Conservation (phyloP, 257 asterid species). For the Linaria vulgaris region DNA sequence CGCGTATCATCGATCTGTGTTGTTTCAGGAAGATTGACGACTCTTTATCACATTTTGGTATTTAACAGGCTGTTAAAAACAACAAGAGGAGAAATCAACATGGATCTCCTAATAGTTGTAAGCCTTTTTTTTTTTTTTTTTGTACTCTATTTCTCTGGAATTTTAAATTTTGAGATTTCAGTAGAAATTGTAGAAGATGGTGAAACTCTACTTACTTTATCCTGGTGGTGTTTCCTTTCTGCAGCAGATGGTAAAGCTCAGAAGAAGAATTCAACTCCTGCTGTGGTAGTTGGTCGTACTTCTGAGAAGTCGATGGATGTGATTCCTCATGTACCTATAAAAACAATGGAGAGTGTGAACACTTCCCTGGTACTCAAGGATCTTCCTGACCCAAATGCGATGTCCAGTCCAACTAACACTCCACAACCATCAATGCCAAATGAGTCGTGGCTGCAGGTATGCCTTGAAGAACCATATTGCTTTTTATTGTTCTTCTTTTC, state of each 20-base stretch:
- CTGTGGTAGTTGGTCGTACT: conserved; percentile 40
- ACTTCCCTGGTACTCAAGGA: too few species aligned
- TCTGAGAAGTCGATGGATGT: conserved; percentile 35
- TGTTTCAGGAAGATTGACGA: background rate
- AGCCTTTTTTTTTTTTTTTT: conserved; percentile 31
- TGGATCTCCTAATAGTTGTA: conserved; percentile 64
- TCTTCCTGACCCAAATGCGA: conserved; percentile 39
- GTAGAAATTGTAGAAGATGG: too few species aligned
- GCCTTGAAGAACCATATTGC: background rate
- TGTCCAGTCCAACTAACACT: conserved; percentile 40
- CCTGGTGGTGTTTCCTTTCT: background rate
- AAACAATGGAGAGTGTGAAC: too few species aligned
- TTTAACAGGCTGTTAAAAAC: conserved; percentile 50
- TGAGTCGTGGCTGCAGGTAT: conserved; percentile 75
- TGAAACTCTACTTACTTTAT: background rate
- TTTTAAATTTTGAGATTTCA: too few species aligned
- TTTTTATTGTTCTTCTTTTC: too few species aligned
- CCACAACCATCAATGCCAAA: conserved; percentile 41
- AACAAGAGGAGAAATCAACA: conserved; percentile 69
- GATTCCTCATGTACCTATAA: conserved; percentile 25
- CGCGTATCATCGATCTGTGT: background rate
- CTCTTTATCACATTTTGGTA: conserved; percentile 13
- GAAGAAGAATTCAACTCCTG: conserved; percentile 32
- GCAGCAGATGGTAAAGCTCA: conserved; percentile 41
- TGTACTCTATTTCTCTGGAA: too few species aligned